phyloP scores from a whole-genome alignment of 768 basidiomycete species.

The Candolleomyces efflorescens region DNA sequence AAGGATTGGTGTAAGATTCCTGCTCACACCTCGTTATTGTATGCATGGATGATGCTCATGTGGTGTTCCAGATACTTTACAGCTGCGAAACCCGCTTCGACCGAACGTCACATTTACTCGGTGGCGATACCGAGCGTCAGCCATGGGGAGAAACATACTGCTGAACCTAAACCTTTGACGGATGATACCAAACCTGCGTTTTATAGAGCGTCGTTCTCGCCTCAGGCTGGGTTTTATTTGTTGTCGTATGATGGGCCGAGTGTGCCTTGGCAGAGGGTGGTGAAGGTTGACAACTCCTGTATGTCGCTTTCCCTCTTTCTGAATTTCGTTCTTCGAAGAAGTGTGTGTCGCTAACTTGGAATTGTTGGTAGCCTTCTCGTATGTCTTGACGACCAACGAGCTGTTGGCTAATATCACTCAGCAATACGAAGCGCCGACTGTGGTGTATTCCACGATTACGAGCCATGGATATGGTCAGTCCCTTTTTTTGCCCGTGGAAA shows the following conservation, averaged over 20 bases:
- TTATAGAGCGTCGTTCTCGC: constrained; percentile 75
- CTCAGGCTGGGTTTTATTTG: constrained; percentile 80
- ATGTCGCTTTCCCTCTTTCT: no score
- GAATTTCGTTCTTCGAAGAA: neutral
- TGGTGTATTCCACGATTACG: constrained; percentile 66
- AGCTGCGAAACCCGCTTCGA: constrained; percentile 79
- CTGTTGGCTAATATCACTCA: constrained; percentile 56
- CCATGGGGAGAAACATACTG: constrained; percentile 23
- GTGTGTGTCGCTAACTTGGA: neutral
- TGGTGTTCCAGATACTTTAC: constrained; percentile 70
- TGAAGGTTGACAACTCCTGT: constrained; percentile 48
- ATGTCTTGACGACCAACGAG: constrained; percentile 69
- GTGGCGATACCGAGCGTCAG: constrained; percentile 53
- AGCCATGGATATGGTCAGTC: constrained; percentile 79
- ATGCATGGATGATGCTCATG: neutral
- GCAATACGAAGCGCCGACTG: constrained; percentile 68
- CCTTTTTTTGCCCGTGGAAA: no score
- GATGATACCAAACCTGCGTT: constrained; percentile 50
- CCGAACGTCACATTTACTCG: constrained; percentile 81
- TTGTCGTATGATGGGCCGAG: constrained; percentile 76
- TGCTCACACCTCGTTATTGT: neutral
- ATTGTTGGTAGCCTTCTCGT: constrained; percentile 48
- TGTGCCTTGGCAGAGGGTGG: constrained; percentile 83
- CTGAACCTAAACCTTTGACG: constrained; percentile 46
- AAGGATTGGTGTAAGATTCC: constrained; percentile 62